Evolutionary conservation across 345 rosid genomes (phyloP).

Genomic region (Heritiera littoralis): DNA sequence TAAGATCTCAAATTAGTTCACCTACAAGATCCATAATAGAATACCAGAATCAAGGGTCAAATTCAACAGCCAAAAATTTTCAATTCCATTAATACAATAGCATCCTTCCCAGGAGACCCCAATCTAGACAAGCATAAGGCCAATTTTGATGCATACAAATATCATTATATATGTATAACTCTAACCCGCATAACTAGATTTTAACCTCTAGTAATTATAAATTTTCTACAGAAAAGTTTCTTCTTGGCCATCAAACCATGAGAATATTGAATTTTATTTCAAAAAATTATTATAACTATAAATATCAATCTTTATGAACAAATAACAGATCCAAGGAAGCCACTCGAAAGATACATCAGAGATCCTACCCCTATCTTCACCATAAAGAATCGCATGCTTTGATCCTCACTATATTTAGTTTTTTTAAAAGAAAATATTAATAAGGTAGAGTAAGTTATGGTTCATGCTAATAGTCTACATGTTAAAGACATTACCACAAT

Average conservation of each 20-base stretch:
- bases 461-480: not conserved
- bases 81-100: not conserved
- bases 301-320: not conserved
- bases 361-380: conserved; percentile 1
- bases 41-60: not conserved
- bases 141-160: not conserved
- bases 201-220: not conserved
- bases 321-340: not conserved
- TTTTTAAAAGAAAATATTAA: not conserved
- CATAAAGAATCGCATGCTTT: not conserved
- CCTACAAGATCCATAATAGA: not conserved
- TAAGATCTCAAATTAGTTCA: not conserved
- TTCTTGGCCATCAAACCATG: not conserved
- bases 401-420: not conserved
- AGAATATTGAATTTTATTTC: not conserved
- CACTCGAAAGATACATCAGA: not conserved
- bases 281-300: not conserved
- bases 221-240: not conserved
- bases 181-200: not conserved
- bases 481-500: not conserved
- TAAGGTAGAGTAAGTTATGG: not conserved
- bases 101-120: not conserved
- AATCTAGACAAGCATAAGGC: not conserved
- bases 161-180: not conserved
- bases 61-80: not conserved